Evolutionary conservation across 169 alveolate genomes (phyloP).

Genomic region (Plasmodium ovale): DNA sequence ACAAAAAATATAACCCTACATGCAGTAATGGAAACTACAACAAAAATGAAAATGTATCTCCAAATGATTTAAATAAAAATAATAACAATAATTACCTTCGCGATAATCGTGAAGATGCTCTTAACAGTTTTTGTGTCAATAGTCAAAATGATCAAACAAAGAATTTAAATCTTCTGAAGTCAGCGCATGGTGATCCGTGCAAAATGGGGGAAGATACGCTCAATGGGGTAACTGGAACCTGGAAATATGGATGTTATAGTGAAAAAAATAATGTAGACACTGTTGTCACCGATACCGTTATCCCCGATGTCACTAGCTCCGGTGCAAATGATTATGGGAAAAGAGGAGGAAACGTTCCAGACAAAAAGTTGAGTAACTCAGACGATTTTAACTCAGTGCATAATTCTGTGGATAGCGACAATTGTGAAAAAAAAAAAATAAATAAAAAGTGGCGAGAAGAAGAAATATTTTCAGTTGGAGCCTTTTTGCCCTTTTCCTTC

Average conservation of each 20-base stretch:
- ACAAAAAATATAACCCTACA: not conserved
- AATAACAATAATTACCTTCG: not conserved
- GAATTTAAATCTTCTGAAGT: not conserved
- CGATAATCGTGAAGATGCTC: too few relatives aligned
- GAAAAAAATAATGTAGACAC: too few relatives aligned
- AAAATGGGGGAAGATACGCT: not conserved
- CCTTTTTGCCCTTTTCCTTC: slow-evolving; percentile 67
- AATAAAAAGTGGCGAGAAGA: slow-evolving; percentile 75
- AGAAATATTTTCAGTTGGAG: slow-evolving; percentile 71
- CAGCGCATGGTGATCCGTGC: not conserved
- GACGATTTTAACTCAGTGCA: slow-evolving; percentile 4
- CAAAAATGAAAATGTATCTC: not conserved
- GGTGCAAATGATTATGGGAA: slow-evolving; percentile 7
- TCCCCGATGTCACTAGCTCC: not conserved
- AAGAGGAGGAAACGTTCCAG: not conserved
- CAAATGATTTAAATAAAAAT: not conserved
- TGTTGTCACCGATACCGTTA: too few relatives aligned
- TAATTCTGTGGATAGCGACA: slow-evolving; percentile 5
- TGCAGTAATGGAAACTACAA: not conserved
- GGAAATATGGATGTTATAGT: too few relatives aligned
- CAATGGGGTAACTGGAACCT: too few relatives aligned
- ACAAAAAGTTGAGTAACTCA: slow-evolving; percentile 2
- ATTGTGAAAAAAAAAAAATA: slow-evolving; percentile 27
- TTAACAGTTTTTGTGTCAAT: too few relatives aligned
- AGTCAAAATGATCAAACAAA: not conserved